Conservation (phyloP, 1,284 basidiomycete species). For the Cutaneotrichosporon sp. region DNA sequence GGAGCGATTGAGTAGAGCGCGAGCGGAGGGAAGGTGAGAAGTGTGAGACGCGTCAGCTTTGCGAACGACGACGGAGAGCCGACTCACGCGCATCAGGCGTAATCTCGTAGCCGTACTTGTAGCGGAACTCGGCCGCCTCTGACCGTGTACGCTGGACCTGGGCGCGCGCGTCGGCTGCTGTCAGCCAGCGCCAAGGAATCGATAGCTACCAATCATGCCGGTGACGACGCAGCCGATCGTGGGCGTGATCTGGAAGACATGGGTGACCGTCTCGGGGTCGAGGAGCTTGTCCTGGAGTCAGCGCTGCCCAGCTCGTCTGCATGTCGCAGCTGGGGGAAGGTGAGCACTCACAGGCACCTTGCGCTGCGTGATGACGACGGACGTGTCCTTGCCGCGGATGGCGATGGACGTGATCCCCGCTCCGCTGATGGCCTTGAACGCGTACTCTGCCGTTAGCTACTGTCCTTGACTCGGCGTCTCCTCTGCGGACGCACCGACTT, state of each 20-base stretch:
- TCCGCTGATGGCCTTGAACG: slow-evolving; percentile 98
- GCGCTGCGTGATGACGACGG: slow-evolving; percentile 95
- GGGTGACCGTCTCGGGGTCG: slow-evolving; percentile 91
- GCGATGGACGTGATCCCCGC: slow-evolving; percentile 94
- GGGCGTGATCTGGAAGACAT: slow-evolving; percentile 94
- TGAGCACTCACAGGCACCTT: slow-evolving; percentile 79
- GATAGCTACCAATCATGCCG: slow-evolving; percentile 76
- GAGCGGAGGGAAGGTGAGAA: background rate
- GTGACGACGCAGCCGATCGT: slow-evolving; percentile 98
- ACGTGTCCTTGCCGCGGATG: slow-evolving; percentile 89
- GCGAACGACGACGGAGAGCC: background rate
- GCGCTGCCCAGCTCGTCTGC: background rate
- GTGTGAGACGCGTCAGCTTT: background rate
- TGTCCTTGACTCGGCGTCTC: background rate
- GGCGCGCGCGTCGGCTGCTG: slow-evolving; percentile 82
- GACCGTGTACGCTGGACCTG: slow-evolving; percentile 85
- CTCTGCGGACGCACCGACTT: slow-evolving; percentile 75
- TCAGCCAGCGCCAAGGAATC: slow-evolving; percentile 12
- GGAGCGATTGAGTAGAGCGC: background rate
- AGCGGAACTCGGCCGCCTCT: slow-evolving; percentile 93
- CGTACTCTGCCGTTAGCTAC: slow-evolving; percentile 73
- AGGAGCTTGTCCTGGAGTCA: slow-evolving; percentile 87
- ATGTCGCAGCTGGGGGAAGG: background rate
- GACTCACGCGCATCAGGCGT: slow-evolving; percentile 76
- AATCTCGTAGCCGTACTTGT: slow-evolving; percentile 98